Conservation (phyloP, 495 filamentous ascomycete species). For the Xeromyces bisporus region DNA sequence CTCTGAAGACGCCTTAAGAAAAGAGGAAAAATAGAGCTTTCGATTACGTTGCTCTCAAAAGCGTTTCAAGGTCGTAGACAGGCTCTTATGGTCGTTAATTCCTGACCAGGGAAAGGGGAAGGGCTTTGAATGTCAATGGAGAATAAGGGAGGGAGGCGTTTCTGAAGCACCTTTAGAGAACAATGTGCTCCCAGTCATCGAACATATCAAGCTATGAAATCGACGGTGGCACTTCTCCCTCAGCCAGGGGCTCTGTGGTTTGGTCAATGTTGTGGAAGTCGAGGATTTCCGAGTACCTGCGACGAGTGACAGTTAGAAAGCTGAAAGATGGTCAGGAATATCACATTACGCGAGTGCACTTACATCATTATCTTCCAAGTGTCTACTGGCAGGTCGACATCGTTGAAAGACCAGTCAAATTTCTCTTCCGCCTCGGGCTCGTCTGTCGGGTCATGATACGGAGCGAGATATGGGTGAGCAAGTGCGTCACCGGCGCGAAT, state of each 20-base stretch:
- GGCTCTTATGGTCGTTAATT: no score
- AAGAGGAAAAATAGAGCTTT: not conserved
- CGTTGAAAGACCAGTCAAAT: slow-evolving; percentile 99
- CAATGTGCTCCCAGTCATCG: no score
- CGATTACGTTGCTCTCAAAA: no score
- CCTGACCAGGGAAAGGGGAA: no score
- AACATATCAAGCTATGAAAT: no score
- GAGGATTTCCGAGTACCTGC: slow-evolving; percentile 96
- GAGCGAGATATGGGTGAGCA: slow-evolving; percentile 81
- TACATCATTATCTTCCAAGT: slow-evolving; percentile 99
- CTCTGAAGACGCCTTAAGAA: not conserved
- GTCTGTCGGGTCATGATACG: slow-evolving; percentile 93
- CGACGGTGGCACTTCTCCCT: no score
- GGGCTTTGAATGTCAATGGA: no score
- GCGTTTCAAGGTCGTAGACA: no score
- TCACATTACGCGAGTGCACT: slow-evolving; percentile 3
- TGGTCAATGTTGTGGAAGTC: slow-evolving; percentile 95
- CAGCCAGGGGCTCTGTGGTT: slow-evolving; percentile 19
- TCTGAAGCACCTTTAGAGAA: no score
- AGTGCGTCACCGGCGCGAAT: slow-evolving; percentile 72
- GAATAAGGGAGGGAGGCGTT: no score
- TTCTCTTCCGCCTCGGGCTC: slow-evolving; percentile 93
- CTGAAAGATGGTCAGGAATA: not conserved
- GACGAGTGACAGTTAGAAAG: not conserved
- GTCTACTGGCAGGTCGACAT: slow-evolving; percentile 91